Base-by-base conservation (phyloP, 2,329 filamentous ascomycete genomes). In the Colletotrichum magnum region DNA sequence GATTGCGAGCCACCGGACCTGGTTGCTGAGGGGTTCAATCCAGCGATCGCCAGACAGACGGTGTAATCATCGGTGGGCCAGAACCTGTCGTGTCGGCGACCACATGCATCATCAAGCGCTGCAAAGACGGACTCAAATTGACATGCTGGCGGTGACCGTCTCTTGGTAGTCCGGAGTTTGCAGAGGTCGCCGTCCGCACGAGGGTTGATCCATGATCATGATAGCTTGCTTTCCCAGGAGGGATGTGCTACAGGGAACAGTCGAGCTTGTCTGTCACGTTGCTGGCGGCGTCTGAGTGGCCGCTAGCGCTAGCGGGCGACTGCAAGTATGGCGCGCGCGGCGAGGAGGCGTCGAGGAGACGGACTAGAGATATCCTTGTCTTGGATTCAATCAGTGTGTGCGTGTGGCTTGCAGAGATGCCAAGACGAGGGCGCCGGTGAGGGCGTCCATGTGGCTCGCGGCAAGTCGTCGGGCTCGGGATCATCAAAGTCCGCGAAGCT, bases 381-480 rank as follows among this genome's bases (percentile, higher is more conserved):
- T 18, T 24, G 32, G 32, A 36, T 36, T 2, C 9, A 2, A 10
- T 36, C 32, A 36, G 32, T 36, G 32, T 36, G 32, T 36, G 32
- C 32, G 21, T 54, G 24, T 56, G 24, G 61, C 54, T 60, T 56
- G 54, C 54, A 28, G 21, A 26, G n/a, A 56, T 56, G 54, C 61
- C 66, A 65, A 65, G 66, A 65, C 32, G 47, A 18, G n/a, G 36
- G 24, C 51, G 47, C 36, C 58, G 26, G 50, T 59, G 43, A 51
- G 45, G n/a, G 18, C 18, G 39, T 45, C 36, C 60, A 43, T 63
- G 43, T 67, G 64, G 58, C 64, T 50, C 16, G 12, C 50, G 48
- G 45, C 16, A 15, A 48, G 60, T 58, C 36, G 50, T 69, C 66
- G 66, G 66, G 50, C 56, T 69, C 67, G 67, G 62, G 26, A 69